Conservation (phyloP, 225 moss, liverwort and hornwort genomes). For the Ulota crispa region DNA sequence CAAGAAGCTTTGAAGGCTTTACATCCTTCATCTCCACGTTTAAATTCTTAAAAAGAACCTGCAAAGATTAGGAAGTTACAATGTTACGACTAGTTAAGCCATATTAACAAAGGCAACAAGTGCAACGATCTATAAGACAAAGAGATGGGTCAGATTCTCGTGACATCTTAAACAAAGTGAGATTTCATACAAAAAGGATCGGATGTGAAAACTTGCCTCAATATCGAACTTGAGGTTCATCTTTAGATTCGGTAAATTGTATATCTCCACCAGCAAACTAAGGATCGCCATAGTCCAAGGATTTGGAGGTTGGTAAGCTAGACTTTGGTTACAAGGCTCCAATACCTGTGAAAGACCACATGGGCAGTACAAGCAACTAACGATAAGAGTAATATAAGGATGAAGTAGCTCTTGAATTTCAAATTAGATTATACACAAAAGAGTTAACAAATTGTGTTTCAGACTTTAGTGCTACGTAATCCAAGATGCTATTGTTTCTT, state of each 20-base stretch:
- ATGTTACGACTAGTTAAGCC: neutral
- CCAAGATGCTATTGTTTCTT: neutral
- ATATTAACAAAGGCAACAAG: neutral
- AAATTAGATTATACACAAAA: neutral
- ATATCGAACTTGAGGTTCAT: slow-evolving; percentile 99
- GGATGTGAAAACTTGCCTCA: slow-evolving; percentile 50
- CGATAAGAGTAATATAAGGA: neutral
- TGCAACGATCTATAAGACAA: neutral
- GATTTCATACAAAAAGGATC: neutral
- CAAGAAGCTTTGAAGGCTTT: slow-evolving; percentile 84
- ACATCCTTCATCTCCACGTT: slow-evolving; percentile 90
- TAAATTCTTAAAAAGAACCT: slow-evolving; percentile 92
- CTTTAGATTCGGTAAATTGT: slow-evolving; percentile 80
- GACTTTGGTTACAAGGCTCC: slow-evolving; percentile 90
- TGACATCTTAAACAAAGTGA: neutral
- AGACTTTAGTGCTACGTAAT: neutral
- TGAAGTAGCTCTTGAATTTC: neutral
- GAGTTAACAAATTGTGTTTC: neutral
- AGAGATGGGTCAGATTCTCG: neutral
- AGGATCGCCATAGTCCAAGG: slow-evolving; percentile 99
- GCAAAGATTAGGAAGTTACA: slow-evolving; percentile 6
- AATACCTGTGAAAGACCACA: slow-evolving; percentile 56
- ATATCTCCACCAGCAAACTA: slow-evolving; percentile 88
- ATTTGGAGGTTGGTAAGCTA: slow-evolving; percentile 96
- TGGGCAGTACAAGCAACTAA: slow-evolving; percentile 19